phyloP scores from a whole-genome alignment of 345 rosid species.

The Clarkia xantiana region DNA sequence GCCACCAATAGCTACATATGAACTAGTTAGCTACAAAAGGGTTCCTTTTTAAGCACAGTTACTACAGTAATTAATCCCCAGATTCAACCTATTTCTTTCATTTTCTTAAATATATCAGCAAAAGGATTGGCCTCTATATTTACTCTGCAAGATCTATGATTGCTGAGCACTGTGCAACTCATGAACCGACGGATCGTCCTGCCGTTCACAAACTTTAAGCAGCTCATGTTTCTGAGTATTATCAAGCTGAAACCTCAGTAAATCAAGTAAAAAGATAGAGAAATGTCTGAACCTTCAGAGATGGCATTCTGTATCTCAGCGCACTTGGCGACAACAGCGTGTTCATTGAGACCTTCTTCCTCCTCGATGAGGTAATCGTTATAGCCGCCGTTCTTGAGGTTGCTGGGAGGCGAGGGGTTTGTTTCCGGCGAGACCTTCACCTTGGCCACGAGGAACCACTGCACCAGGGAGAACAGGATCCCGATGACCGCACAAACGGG shows the following conservation, averaged over 20 bases:
- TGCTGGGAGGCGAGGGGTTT: not conserved
- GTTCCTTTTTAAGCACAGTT: too few species aligned
- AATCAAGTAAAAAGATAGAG: not conserved
- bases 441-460: constrained; percentile 26
- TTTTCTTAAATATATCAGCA: too few species aligned
- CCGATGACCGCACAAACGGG: constrained; percentile 26
- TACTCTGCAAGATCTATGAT: too few species aligned
- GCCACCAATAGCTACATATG: too few species aligned
- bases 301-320: constrained; percentile 33
- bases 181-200: too few species aligned
- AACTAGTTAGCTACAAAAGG: too few species aligned
- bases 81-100: too few species aligned
- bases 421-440: constrained; percentile 18
- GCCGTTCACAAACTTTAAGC: too few species aligned
- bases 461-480: constrained; percentile 23
- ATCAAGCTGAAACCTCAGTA: not conserved
- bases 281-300: constrained; percentile 22
- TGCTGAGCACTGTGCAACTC: too few species aligned
- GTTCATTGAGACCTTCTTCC: constrained; percentile 26
- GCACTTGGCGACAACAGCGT: constrained; percentile 18
- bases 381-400: constrained; percentile 23
- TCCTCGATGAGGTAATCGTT: constrained; percentile 25
- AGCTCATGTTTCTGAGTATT: not conserved
- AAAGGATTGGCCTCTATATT: too few species aligned
- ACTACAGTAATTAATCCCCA: too few species aligned